These are phyloP conservation scores for Pythium volutum DNA, from an alignment of 352 stramenopile species.

Conservation along the genomic window DNA sequence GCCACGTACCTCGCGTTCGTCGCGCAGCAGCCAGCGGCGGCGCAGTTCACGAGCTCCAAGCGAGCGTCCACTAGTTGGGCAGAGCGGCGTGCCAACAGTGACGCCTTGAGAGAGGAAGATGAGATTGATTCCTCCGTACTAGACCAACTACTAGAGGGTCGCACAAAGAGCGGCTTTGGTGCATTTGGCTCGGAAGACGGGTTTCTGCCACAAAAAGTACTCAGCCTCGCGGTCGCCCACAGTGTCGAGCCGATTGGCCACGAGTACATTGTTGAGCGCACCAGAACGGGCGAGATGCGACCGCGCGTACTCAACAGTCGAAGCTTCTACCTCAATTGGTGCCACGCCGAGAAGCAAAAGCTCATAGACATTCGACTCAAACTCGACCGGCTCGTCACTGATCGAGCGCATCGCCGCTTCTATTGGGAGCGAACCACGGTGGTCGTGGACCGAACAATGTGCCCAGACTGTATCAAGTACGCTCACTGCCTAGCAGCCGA, in stretches of 20 bases:
- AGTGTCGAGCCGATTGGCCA: conserved; percentile 57
- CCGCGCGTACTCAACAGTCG: conserved; percentile 67
- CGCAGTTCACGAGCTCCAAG: conserved; percentile 51
- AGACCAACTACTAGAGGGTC: conserved; percentile 24
- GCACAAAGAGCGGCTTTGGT: conserved; percentile 67
- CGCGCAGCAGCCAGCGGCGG: conserved; percentile 35
- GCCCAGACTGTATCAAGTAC: conserved; percentile 70
- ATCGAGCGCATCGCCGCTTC: neutral
- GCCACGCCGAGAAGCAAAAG: conserved; percentile 86
- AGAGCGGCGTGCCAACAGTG: neutral
- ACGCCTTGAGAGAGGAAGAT: neutral
- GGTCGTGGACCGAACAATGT: conserved; percentile 74
- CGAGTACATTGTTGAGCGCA: conserved; percentile 63
- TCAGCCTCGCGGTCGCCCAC: conserved; percentile 62
- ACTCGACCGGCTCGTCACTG: conserved; percentile 21
- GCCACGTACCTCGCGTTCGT: conserved; percentile 66
- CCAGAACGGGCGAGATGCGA: conserved; percentile 37
- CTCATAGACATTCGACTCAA: conserved; percentile 73
- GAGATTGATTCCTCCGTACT: neutral
- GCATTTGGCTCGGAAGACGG: conserved; percentile 58
- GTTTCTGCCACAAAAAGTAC: conserved; percentile 58
- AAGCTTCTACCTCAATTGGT: conserved; percentile 87
- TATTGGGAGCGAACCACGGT: conserved; percentile 58
- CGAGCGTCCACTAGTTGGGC: conserved; percentile 57
- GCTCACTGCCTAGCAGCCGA: conserved; percentile 36